Evolutionary conservation across 1,284 basidiomycete species (phyloP), one percentile per base, ranked within the genome.

Genomic region (Phellopilus nigrolimitatus): DNA sequence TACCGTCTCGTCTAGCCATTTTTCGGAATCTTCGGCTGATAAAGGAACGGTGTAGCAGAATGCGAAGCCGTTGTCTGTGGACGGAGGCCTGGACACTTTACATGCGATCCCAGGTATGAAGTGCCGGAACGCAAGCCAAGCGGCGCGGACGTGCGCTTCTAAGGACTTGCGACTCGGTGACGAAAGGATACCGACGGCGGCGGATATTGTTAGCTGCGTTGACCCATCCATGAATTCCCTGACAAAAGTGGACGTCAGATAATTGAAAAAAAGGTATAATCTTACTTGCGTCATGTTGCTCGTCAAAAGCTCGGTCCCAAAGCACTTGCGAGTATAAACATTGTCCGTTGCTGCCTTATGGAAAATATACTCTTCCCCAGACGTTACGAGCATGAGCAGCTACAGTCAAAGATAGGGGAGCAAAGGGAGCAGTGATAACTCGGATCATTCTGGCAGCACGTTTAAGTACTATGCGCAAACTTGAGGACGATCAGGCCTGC

Each of bases 101-200:
- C 40, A 25, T 19, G 55, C 55, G 8, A 56, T 46, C 5, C 22
- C 40, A 13, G 55, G 55, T 19, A 54, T 22, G 24, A 36, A 38
- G 43, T 50, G 43, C 19, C 55, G 55, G 5, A 56, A 41, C 31
- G 30, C 13, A 19, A 33, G 47, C 55, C 55, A 56, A 33, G 55
- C 55, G 13, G 40, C 52, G 15, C 30, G 33, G 21, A 51, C 41
- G 3, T 27, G 33, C 7, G 52, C 17, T 27, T 50, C 47, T 10
- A 56, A 21, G 5, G n/a, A 25, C 17, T 28, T 40, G 9, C 46
- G 45, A 7, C 24, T 54, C 5, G 10, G 17, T 10, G n/a, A 28
- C 6, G 27, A 30, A 4, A 33, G 30, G 8, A 12, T 22, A 19
- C 4, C 15, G 2, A 42, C 21, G 3, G 40, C 21, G 6, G 40